A percentile compares a stretch with the other conserved stretches of the same genome.
phyloP scores from a whole-genome alignment of 306 rosid genomes.

The Cucurbita argyrosperma region DNA sequence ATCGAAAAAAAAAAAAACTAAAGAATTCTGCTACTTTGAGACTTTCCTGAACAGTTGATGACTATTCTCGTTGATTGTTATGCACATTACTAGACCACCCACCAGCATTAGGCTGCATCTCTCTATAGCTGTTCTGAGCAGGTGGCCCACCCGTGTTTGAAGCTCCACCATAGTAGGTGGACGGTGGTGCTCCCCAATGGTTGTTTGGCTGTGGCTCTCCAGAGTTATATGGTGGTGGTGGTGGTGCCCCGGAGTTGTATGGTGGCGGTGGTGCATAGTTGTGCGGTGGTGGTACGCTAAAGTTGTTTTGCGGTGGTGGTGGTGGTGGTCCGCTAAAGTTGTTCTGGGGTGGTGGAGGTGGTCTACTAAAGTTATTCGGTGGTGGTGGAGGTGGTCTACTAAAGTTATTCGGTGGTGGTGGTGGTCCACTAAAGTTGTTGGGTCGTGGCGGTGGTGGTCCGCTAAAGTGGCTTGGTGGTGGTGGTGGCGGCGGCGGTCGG shows the following conservation, averaged over 20 bases:
- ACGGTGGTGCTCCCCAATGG: conserved; percentile 2
- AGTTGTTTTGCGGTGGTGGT: not conserved
- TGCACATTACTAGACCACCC: conserved; percentile 40
- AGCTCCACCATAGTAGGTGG: conserved; percentile 13
- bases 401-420: no score
- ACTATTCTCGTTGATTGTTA: conserved; percentile 22
- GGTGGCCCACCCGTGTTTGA: not conserved
- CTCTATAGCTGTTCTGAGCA: conserved; percentile 27
- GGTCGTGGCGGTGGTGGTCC: not conserved
- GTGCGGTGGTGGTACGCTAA: not conserved
- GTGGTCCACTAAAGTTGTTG: not conserved
- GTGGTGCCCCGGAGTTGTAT: not conserved
- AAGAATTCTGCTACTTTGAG: not conserved
- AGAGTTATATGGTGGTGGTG: not conserved
- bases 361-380: no score
- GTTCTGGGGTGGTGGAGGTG: not conserved
- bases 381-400: no score
- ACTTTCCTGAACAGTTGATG: conserved; percentile 19
- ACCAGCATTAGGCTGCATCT: conserved; percentile 19
- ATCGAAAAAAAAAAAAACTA: not conserved
- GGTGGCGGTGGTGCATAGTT: not conserved
- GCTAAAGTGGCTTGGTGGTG: not conserved
- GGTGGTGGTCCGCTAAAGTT: not conserved
- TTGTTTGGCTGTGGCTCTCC: not conserved
- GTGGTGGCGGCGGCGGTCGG: not conserved